These are phyloP conservation scores for Salvia miltiorrhiza DNA, from an alignment of 257 asterid genomes.

Conservation along the genomic window DNA sequence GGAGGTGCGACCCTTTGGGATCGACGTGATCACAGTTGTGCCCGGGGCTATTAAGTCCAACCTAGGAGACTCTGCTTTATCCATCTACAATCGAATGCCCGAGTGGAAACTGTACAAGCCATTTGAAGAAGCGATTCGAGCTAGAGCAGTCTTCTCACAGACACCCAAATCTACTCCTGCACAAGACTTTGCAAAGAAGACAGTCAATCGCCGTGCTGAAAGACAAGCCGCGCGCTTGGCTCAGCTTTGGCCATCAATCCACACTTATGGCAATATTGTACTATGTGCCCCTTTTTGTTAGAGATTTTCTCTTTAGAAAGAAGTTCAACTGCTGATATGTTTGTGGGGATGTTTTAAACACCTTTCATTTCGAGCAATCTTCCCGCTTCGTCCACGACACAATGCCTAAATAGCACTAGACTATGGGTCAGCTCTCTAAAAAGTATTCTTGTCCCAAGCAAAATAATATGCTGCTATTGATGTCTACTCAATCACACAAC, in stretches of 20 bases:
- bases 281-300: conserved; percentile 56
- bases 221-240: conserved; percentile 74
- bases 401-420: conserved; percentile 20
- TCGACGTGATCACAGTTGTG: conserved; percentile 64
- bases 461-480: conserved; percentile 2
- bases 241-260: conserved; percentile 63
- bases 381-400: too few species aligned
- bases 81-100: conserved; percentile 59
- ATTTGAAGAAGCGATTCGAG: conserved; percentile 60
- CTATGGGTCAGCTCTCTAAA: conserved; percentile 25
- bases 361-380: not conserved
- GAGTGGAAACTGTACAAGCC: conserved; percentile 85
- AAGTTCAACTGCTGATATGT: conserved; percentile 37
- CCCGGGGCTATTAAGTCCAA: conserved; percentile 88
- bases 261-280: conserved; percentile 46
- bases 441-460: conserved; percentile 11
- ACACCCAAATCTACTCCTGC: conserved; percentile 64
- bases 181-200: conserved; percentile 75
- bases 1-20: conserved; percentile 45
- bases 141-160: conserved; percentile 66
- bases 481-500: conserved; percentile 26
- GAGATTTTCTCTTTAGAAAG: conserved; percentile 59
- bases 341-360: too few species aligned
- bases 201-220: conserved; percentile 64
- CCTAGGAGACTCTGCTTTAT: conserved; percentile 61